Evolutionary conservation across 2,329 filamentous ascomycete genomes (phyloP).

Genomic region (Amauroascus niger): DNA sequence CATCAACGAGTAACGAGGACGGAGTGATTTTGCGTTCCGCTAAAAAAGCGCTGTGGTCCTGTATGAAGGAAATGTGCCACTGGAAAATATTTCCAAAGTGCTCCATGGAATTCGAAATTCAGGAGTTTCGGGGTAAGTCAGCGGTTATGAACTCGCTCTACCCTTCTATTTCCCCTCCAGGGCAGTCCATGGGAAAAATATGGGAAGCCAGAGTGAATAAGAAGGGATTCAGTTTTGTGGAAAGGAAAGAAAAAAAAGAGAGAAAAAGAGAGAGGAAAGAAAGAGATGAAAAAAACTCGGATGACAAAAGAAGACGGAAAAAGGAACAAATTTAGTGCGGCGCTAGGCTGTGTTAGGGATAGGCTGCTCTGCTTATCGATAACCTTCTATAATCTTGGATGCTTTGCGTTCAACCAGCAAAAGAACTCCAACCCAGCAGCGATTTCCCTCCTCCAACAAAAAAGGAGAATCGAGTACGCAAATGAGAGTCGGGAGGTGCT

Average conservation of each 20-base stretch:
- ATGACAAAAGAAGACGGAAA: too few relatives aligned
- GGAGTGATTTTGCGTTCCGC: too few relatives aligned
- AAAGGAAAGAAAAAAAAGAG: conserved; percentile 15
- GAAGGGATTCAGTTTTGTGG: conserved; percentile 35
- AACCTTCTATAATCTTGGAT: too few relatives aligned
- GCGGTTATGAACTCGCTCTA: conserved; percentile 27
- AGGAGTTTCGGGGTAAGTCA: conserved; percentile 39
- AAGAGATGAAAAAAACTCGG: too few relatives aligned
- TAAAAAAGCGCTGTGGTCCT: too few relatives aligned
- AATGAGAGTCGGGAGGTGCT: not conserved
- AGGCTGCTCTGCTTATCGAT: not conserved
- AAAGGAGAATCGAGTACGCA: not conserved
- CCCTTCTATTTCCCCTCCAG: conserved; percentile 41
- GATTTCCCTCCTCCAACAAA: too few relatives aligned
- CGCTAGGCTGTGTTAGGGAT: not conserved
- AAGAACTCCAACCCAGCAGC: too few relatives aligned
- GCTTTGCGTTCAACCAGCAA: too few relatives aligned
- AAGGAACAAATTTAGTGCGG: too few relatives aligned
- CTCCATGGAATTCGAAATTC: conserved; percentile 32
- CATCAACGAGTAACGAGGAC: too few relatives aligned
- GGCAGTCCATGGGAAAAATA: conserved; percentile 29
- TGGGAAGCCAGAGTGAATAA: conserved; percentile 39
- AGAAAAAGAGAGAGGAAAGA: not conserved
- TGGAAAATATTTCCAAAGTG: conserved; percentile 39
- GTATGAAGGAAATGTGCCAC: conserved; percentile 27